Base-by-base conservation (phyloP, 2,329 filamentous ascomycete species). In the Alternaria triticimaculans region DNA sequence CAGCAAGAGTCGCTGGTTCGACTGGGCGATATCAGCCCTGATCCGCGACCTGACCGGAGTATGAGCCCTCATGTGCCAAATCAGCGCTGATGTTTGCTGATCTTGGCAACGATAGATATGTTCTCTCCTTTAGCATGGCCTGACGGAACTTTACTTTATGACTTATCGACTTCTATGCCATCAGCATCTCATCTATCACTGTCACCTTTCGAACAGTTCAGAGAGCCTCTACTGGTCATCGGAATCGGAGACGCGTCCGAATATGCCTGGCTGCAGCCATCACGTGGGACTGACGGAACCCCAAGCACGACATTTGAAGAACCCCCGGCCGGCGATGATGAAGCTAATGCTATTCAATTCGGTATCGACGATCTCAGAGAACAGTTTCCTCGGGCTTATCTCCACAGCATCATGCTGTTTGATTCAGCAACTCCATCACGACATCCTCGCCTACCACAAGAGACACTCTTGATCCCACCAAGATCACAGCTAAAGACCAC, bases 111-210 rank as follows among this genome's bases (percentile, higher is more conserved):
- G 41, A 57, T 79, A 97, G 94, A 93, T 81, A 94, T 96, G 90
- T 97, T 98, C 82, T 97, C 93, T 62, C 95, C 95, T 44, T 84
- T 96, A 74, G 92, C 92, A 14, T 97, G 96, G 80, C 94, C 93
- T 11, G 88, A 90, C 71, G 95, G 95, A 64, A 89, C 90, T 74
- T 91, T 98, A 65, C 87, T 97, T 73, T 97, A 96, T 85, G 92
- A 97, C 78, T 87, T 97, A 66, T 90, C 92, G 62, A 93, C 92
- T 64, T 90, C 93, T 74, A 85, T 91, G 59, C 91, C 93, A 23
- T 89, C 92, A n/a, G 86, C 89, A 30, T 93, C 92, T 30, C 93
- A 97, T 76, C 84, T 93, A 46, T 87, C 92, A 20, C 83, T 97
- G 44, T 91, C 91, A 41, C 94, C 96, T 1, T 97, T 97, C 83